phyloP scores from a whole-genome alignment of 192 early-diverging fungal genomes.

The Linnemannia hyalina region DNA sequence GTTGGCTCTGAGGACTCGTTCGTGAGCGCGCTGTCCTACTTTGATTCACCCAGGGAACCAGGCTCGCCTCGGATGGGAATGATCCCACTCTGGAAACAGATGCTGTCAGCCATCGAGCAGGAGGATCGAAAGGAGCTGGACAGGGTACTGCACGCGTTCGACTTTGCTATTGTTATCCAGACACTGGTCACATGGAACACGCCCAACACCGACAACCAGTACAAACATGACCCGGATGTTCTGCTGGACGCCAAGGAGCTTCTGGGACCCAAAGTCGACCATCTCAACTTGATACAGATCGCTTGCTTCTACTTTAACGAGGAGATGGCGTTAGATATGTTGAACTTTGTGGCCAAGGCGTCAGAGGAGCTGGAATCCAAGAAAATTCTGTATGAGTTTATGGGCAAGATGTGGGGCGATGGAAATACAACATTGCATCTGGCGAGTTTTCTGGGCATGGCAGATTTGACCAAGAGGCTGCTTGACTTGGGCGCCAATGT shows the following conservation, averaged over 20 bases:
- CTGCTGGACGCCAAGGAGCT: conserved; percentile 70
- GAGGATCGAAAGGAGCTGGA: conserved; percentile 45
- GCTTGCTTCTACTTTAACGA: conserved; percentile 75
- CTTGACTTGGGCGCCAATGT: conserved; percentile 63
- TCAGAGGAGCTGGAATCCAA: conserved; percentile 72
- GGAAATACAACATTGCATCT: conserved; percentile 77
- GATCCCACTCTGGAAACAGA: conserved; percentile 49
- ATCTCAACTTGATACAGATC: conserved; percentile 75
- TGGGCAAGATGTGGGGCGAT: conserved; percentile 77
- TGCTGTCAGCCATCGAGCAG: conserved; percentile 44
- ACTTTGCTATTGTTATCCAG: conserved; percentile 52
- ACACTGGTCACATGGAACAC: conserved; percentile 48
- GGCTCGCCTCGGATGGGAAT: conserved; percentile 32
- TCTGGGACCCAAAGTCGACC: conserved; percentile 65
- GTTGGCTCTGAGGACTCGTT: conserved; percentile 47
- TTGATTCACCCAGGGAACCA: conserved; percentile 50
- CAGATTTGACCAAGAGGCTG: conserved; percentile 68
- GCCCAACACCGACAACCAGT: conserved; percentile 68
- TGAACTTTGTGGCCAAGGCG: conserved; percentile 68
- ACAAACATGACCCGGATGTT: conserved; percentile 70
- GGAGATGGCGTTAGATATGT: conserved; percentile 71
- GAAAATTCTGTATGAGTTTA: conserved; percentile 75
- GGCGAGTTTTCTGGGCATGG: conserved; percentile 75
- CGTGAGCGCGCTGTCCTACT: conserved; percentile 46
- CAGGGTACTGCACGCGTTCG: conserved; percentile 41